Conservation (phyloP, 164 flowering plant species). For the Stephania japonica region DNA sequence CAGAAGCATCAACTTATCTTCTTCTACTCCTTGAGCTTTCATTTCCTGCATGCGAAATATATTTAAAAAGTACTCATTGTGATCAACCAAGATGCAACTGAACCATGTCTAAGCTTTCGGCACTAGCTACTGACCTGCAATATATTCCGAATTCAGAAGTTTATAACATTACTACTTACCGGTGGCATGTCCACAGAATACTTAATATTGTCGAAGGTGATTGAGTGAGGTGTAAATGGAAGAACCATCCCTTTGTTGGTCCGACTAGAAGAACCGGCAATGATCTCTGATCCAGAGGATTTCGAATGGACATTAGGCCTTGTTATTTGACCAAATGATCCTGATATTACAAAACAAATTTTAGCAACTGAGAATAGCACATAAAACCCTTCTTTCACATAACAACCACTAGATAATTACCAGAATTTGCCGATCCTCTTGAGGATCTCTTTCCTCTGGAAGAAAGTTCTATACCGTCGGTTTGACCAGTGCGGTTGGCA, state of each 20-base stretch:
- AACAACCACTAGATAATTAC: neutral
- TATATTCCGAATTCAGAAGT: neutral
- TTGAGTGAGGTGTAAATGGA: slow-evolving; percentile 48
- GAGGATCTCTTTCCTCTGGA: slow-evolving; percentile 1
- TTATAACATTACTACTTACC: slow-evolving; percentile 21
- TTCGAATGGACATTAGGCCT: slow-evolving; percentile 1
- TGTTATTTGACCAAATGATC: slow-evolving; percentile 17
- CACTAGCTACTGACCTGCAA: neutral
- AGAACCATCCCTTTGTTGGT: slow-evolving; percentile 46
- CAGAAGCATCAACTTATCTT: slow-evolving; percentile 34
- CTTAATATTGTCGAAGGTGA: slow-evolving; percentile 40
- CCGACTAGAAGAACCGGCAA: slow-evolving; percentile 6
- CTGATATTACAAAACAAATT: slow-evolving; percentile 7
- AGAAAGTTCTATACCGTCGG: slow-evolving; percentile 4
- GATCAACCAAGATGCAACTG: neutral
- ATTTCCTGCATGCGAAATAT: slow-evolving; percentile 41
- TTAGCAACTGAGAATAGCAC: neutral
- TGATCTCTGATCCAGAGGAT: slow-evolving; percentile 16
- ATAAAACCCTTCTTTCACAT: neutral
- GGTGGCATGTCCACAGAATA: slow-evolving; percentile 54
- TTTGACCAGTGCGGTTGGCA: slow-evolving; percentile 7
- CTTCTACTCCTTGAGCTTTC: slow-evolving; percentile 39
- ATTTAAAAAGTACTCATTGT: neutral
- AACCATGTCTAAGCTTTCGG: neutral
- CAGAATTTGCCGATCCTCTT: slow-evolving; percentile 1